A percentile compares a stretch with the other conserved stretches of the same genome.
Conservation (phyloP, 768 basidiomycete species). For the Amanita rimosa region DNA sequence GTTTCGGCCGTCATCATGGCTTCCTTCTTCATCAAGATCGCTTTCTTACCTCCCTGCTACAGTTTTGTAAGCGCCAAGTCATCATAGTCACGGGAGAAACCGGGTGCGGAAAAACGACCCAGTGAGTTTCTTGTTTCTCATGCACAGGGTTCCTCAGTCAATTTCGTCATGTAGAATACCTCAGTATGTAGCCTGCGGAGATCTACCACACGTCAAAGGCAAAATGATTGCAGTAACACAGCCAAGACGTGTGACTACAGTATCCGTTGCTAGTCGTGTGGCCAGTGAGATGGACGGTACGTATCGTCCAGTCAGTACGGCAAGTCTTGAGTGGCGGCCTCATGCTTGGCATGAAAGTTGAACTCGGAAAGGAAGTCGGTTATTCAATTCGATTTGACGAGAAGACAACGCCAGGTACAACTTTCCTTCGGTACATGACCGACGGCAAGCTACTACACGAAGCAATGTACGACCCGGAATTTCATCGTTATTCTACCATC, state of each 20-base stretch:
- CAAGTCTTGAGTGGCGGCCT: background rate
- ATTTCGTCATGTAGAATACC: background rate
- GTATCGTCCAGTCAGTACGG: slow-evolving; percentile 13
- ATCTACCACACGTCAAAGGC: background rate
- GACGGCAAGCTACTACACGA: slow-evolving; percentile 88
- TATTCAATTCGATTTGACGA: slow-evolving; percentile 64
- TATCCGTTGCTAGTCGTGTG: background rate
- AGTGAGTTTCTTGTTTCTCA: slow-evolving; percentile 28
- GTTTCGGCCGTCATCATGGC: background rate
- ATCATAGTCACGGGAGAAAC: slow-evolving; percentile 85
- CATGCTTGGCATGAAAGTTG: slow-evolving; percentile 32
- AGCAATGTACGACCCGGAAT: slow-evolving; percentile 82
- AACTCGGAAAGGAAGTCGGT: slow-evolving; percentile 74
- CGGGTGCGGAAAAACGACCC: slow-evolving; percentile 86
- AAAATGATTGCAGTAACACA: background rate
- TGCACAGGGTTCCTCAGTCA: background rate
- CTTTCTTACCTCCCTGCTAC: slow-evolving; percentile 3
- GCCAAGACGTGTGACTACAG: background rate
- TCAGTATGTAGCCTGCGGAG: background rate
- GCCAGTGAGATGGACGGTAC: slow-evolving; percentile 58
- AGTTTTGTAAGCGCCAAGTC: slow-evolving; percentile 67
- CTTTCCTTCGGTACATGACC: slow-evolving; percentile 92
- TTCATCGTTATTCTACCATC: slow-evolving; percentile 82
- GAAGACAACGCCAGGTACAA: slow-evolving; percentile 67
- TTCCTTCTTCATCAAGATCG: slow-evolving; percentile 1